These are phyloP conservation scores for Salix exigua DNA, from an alignment of 345 rosid genomes.

Conservation along the genomic window DNA sequence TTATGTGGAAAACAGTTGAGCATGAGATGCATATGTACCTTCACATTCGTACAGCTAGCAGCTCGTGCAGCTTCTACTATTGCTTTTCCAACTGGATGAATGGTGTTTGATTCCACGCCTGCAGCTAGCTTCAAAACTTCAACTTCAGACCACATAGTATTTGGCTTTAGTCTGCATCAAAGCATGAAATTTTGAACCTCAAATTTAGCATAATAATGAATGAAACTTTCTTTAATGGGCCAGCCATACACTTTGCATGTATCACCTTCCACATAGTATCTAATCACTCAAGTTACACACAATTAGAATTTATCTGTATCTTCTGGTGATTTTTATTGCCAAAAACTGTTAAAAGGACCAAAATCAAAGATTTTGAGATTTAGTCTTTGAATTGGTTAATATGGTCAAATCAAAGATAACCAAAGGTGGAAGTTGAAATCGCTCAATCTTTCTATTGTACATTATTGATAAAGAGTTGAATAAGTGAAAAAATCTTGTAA, in stretches of 20 bases:
- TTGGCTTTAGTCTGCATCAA: slow-evolving; percentile 45
- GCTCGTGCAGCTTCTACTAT: slow-evolving; percentile 75
- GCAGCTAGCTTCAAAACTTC: slow-evolving; percentile 85
- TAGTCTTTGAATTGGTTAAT: not conserved
- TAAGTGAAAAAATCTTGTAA: not conserved
- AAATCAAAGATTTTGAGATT: not conserved
- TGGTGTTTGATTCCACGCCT: slow-evolving; percentile 81
- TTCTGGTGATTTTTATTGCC: not conserved
- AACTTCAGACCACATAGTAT: slow-evolving; percentile 47
- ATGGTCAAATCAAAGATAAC: not conserved
- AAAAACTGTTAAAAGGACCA: not conserved
- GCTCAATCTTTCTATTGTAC: not conserved
- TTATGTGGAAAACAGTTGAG: not conserved
- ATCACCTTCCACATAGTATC: not conserved
- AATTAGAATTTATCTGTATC: not conserved
- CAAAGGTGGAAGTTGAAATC: not conserved
- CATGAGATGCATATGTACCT: slow-evolving; percentile 39
- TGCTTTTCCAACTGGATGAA: slow-evolving; percentile 96
- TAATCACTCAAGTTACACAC: not conserved
- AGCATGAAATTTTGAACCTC: slow-evolving; percentile 12
- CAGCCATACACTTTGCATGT: not conserved
- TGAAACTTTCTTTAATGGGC: not conserved
- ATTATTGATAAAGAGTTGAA: not conserved
- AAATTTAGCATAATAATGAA: not conserved
- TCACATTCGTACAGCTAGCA: slow-evolving; percentile 40